Evolutionary conservation across 228 moss, liverwort and hornwort genomes (phyloP), one percentile per base, ranked within the genome.

Genomic region (Sphagnum magellanicum): DNA sequence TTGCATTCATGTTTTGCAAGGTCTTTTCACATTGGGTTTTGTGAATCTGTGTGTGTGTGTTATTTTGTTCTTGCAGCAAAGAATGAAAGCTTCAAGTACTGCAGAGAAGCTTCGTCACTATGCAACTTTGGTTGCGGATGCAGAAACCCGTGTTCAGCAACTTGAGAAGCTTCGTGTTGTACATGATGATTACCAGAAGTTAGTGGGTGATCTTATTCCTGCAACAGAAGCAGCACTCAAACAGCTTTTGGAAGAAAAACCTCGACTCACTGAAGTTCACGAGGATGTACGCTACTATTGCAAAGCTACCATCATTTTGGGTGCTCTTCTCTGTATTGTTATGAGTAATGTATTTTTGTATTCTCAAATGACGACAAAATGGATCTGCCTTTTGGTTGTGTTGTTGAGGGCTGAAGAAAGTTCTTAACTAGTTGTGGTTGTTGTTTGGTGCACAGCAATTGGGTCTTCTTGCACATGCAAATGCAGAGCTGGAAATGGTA

Each of bases 391-490:
- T 32, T 32, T 32, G 32, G 3, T 32, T 32, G 32, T 32, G 32
- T 32, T 32, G 32, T 32, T 32, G 32, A 32, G 32, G 32, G 32
- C 32, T 32, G 32, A 32, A 32, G 32, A 32, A 32, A 32, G 32
- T 32, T 32, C 32, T 32, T 32, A 32, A 4, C 6, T 46, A 6
- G 0, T 9, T 46, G 17, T 46, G 17, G 47, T 17, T 16, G 71
- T 53, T 69, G 17, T 59, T 8, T 67, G 71, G 13, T 16, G 74
- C 32, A 32, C 32, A 97, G 97, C 75, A 87, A 65, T 67, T 90
- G 67, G 93, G 83, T 68, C 87, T 93, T 73, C 79, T 94, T 72
- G 94, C 90, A 8, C 82, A 94, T 66, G 92, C 92, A 65, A 86
- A 86, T 70, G 72, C 85, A 52, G 90, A 88, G 63, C 67, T 98